Percentiles rank a stretch among this genome's conserved stretches.
These are phyloP conservation scores for Clonostachys chloroleuca DNA, from an alignment of 2,329 filamentous ascomycete genomes.

Conservation along the genomic window DNA sequence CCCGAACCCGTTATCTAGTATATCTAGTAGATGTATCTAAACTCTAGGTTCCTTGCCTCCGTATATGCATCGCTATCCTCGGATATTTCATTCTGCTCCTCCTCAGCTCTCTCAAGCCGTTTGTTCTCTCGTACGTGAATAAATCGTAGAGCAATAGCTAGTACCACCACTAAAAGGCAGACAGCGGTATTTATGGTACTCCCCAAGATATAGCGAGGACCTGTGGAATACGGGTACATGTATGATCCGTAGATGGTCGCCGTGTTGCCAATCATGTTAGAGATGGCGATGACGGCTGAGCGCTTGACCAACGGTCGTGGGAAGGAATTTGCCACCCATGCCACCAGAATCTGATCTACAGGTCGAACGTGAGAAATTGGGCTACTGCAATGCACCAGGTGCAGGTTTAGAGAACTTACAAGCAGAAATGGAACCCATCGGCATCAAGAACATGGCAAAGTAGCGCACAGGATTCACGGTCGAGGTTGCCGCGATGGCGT, in stretches of 20 bases:
- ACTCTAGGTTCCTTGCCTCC: neutral
- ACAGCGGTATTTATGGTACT: slow-evolving; percentile 59
- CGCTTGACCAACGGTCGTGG: slow-evolving; percentile 66
- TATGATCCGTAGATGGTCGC: slow-evolving; percentile 42
- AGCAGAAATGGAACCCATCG: slow-evolving; percentile 45
- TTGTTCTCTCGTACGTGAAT: slow-evolving; percentile 57
- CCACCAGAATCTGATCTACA: slow-evolving; percentile 53
- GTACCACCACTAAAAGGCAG: slow-evolving; percentile 52
- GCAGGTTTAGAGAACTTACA: slow-evolving; percentile 18
- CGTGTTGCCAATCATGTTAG: slow-evolving; percentile 62
- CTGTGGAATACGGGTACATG: slow-evolving; percentile 36
- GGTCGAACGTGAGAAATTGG: neutral
- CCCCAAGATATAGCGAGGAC: slow-evolving; percentile 41
- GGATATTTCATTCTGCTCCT: slow-evolving; percentile 15
- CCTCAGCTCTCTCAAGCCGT: slow-evolving; percentile 44
- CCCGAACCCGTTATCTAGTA: neutral
- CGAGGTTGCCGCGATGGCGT: slow-evolving; percentile 49
- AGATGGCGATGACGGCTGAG: slow-evolving; percentile 61
- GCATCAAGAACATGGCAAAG: slow-evolving; percentile 61
- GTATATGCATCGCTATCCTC: neutral
- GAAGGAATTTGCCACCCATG: slow-evolving; percentile 65
- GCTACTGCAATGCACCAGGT: neutral
- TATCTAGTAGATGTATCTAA: slow-evolving; percentile 5
- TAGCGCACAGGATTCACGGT: slow-evolving; percentile 46
- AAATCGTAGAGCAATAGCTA: slow-evolving; percentile 48